Percentiles rank a stretch among this genome's conserved stretches.
phyloP scores from a whole-genome alignment of 306 rosid genomes.

The Pyrus pyrifolia region DNA sequence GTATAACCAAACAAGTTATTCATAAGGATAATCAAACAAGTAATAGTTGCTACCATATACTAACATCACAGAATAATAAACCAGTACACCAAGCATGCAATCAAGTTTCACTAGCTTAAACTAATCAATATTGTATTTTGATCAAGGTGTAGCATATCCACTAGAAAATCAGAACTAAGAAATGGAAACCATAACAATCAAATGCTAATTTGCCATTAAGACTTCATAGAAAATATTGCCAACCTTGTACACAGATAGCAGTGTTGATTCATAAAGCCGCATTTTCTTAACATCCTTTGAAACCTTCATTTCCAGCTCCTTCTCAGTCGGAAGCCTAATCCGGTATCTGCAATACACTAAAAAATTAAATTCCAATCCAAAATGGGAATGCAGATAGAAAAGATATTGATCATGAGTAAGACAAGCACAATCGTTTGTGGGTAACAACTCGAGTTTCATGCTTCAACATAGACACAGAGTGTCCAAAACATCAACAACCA shows the following conservation, averaged over 20 bases:
- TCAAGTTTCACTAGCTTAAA: not conserved
- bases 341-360: conserved; percentile 56
- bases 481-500: not conserved
- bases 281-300: conserved; percentile 81
- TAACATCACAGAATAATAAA: not conserved
- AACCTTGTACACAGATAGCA: conserved; percentile 87
- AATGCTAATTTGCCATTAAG: not conserved
- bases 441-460: not conserved
- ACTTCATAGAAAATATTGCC: conserved; percentile 10
- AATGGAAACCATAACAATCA: not conserved
- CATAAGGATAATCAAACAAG: not conserved
- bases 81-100: not conserved
- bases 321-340: conserved; percentile 92
- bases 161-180: not conserved
- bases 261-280: conserved; percentile 88
- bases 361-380: not conserved
- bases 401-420: not conserved
- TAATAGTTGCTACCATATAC: not conserved
- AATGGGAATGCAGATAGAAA: not conserved
- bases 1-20: not conserved
- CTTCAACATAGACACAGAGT: not conserved
- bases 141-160: not conserved
- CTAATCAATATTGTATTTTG: not conserved
- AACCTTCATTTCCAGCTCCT: conserved; percentile 91
- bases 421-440: not conserved